Evolutionary conservation across 163 green algal species (phyloP).

Genomic region (Trebouxiophyceae sp.): DNA sequence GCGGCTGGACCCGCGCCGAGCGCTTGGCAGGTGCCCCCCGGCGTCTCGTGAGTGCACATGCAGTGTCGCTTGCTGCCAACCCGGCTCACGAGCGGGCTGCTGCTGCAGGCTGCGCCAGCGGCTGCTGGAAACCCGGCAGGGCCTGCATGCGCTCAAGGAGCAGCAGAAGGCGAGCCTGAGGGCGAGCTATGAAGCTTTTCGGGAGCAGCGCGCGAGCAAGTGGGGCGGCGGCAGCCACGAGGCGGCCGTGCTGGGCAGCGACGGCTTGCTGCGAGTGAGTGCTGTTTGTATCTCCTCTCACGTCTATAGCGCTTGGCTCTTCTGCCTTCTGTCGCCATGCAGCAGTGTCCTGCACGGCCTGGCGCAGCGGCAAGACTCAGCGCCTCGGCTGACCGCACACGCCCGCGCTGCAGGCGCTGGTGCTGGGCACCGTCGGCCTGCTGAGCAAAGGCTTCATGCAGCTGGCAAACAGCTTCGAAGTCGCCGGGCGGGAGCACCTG

Average conservation of each 20-base stretch:
- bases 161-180: conserved; percentile 16
- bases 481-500: conserved; percentile 8
- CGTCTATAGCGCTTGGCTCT: neutral
- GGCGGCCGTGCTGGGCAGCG: neutral
- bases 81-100: neutral
- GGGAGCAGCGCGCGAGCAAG: neutral
- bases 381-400: neutral
- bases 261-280: conserved; percentile 10
- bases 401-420: conserved; percentile 7
- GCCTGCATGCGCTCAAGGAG: conserved; percentile 19
- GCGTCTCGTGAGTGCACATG: no score
- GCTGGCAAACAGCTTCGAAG: neutral
- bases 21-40: neutral
- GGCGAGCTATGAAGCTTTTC: conserved; percentile 5
- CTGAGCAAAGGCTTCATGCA: conserved; percentile 26
- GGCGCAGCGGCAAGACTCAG: neutral
- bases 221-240: neutral
- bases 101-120: neutral
- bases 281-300: neutral
- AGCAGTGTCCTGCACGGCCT: neutral
- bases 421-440: conserved; percentile 17
- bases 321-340: neutral
- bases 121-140: conserved; percentile 3
- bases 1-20: conserved; percentile 9
- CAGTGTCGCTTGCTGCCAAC: neutral